A percentile compares a stretch with the other conserved stretches of the same genome.
These are phyloP conservation scores for Russula emetica DNA, from an alignment of 768 basidiomycete genomes.

Conservation along the genomic window DNA sequence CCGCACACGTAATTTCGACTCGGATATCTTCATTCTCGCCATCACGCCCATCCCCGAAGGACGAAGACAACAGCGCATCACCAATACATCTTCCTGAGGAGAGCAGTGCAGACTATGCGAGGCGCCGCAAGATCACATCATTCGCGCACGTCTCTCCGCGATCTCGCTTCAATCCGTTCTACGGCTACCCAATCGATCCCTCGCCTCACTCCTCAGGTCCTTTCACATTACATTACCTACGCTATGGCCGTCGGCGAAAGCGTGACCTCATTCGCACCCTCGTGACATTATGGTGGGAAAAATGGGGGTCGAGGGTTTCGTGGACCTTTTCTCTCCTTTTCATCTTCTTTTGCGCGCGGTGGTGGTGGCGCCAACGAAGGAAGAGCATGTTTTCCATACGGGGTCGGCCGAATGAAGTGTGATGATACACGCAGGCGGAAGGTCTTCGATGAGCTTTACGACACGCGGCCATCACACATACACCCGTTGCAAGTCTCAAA, in stretches of 20 bases:
- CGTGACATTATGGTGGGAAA: constrained; percentile 57
- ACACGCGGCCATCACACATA: constrained; percentile 17
- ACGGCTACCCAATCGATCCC: constrained; percentile 55
- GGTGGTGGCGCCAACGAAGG: constrained; percentile 25
- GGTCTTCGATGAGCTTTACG: constrained; percentile 16
- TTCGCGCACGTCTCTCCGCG: constrained; percentile 43
- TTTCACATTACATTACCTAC: constrained; percentile 43
- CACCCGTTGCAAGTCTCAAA: constrained; percentile 6
- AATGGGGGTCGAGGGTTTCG: constrained; percentile 41
- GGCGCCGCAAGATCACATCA: constrained; percentile 23
- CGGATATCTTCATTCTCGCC: constrained; percentile 12
- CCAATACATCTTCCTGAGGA: background rate
- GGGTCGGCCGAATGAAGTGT: constrained; percentile 14
- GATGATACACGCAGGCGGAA: constrained; percentile 16
- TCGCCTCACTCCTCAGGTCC: constrained; percentile 34
- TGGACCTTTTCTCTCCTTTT: constrained; percentile 35
- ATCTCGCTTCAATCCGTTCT: constrained; percentile 68
- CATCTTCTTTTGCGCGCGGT: constrained; percentile 30
- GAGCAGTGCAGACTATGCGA: background rate
- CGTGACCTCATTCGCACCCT: constrained; percentile 65
- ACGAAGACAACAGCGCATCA: constrained; percentile 8
- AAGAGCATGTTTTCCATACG: constrained; percentile 23
- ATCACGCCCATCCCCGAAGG: constrained; percentile 7
- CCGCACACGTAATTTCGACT: background rate
- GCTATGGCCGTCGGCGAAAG: constrained; percentile 61